These are phyloP conservation scores for Huntiella moniliformis DNA, from an alignment of 2,329 filamentous ascomycete species.

Conservation along the genomic window DNA sequence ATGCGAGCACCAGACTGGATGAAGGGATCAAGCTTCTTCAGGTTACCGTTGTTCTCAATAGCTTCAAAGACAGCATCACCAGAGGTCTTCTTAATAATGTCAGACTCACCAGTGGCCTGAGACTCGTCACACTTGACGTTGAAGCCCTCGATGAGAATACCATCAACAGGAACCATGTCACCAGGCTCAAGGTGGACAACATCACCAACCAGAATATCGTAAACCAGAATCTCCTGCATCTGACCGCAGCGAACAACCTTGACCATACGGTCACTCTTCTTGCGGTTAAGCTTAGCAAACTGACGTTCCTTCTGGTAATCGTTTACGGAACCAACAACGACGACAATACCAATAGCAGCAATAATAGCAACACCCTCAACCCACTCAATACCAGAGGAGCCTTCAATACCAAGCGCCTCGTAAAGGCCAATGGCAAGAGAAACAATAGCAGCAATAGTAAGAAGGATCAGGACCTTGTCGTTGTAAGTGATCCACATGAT, in stretches of 20 bases:
- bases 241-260: slow-evolving; percentile 55
- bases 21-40: slow-evolving; percentile 62
- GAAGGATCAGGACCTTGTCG: slow-evolving; percentile 59
- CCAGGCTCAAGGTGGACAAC: slow-evolving; percentile 56
- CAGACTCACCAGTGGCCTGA: slow-evolving; percentile 62
- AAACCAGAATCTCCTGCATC: slow-evolving; percentile 49
- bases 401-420: slow-evolving; percentile 45
- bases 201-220: slow-evolving; percentile 50
- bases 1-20: slow-evolving; percentile 71
- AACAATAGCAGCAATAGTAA: slow-evolving; percentile 51
- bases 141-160: slow-evolving; percentile 53
- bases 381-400: slow-evolving; percentile 49
- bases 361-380: slow-evolving; percentile 69
- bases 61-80: slow-evolving; percentile 51
- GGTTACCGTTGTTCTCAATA: slow-evolving; percentile 44
- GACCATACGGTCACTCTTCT: slow-evolving; percentile 57
- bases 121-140: slow-evolving; percentile 63
- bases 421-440: slow-evolving; percentile 60
- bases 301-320: slow-evolving; percentile 68
- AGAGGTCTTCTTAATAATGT: slow-evolving; percentile 49
- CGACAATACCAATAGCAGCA: slow-evolving; percentile 59
- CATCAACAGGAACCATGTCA: slow-evolving; percentile 56
- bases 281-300: slow-evolving; percentile 60
- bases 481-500: slow-evolving; percentile 72
- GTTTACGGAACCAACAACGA: slow-evolving; percentile 57